Conservation (phyloP, 345 rosid species). For the Orychophragmus violaceus region DNA sequence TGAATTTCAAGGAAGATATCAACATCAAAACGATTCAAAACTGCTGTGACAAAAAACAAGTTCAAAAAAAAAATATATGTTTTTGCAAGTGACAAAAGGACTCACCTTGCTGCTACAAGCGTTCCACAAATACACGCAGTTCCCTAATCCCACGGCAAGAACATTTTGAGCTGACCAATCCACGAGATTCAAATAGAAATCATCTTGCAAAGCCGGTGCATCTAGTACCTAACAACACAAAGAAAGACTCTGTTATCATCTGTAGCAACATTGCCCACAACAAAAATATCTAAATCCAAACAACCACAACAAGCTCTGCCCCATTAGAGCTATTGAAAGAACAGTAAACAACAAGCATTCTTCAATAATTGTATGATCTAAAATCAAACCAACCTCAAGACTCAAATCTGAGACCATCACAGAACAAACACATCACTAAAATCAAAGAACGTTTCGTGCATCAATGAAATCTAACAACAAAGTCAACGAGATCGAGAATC, state of each 20-base stretch:
- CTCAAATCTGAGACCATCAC: neutral
- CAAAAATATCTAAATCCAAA: neutral
- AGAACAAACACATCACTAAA: constrained; percentile 1
- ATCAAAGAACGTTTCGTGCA: constrained; percentile 7
- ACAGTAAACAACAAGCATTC: neutral
- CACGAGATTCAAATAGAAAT: constrained; percentile 87
- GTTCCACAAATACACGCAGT: constrained; percentile 95
- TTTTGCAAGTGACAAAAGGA: neutral
- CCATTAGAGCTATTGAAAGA: neutral
- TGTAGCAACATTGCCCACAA: neutral
- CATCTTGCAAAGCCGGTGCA: constrained; percentile 98
- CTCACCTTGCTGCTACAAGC: constrained; percentile 95
- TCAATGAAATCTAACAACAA: neutral
- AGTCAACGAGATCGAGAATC: constrained; percentile 1
- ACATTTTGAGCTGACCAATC: constrained; percentile 96
- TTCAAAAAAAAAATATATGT: too few species aligned
- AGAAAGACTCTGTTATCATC: constrained; percentile 16
- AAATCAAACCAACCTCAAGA: neutral
- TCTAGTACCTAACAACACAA: constrained; percentile 63
- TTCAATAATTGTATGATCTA: neutral
- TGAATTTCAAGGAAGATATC: neutral
- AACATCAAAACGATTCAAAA: neutral
- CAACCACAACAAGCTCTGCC: neutral
- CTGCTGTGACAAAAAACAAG: too few species aligned
- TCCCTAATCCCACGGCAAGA: constrained; percentile 88